These are phyloP conservation scores for Spencermartinsiella ligniputridi DNA, from an alignment of 1,139 yeast species.

Conservation along the genomic window DNA sequence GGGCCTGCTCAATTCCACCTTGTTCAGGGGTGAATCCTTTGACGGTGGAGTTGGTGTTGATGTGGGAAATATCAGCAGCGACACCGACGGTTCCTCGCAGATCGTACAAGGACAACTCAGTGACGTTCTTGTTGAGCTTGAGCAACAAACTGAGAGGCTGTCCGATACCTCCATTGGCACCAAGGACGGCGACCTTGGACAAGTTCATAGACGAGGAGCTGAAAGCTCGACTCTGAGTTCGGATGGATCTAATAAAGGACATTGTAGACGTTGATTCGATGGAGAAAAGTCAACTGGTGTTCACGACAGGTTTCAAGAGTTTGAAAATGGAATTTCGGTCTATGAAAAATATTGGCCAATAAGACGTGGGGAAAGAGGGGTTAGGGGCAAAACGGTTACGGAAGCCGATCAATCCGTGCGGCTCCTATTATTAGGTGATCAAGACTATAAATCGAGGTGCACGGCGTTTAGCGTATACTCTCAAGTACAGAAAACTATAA, in stretches of 20 bases:
- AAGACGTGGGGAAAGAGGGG: no score
- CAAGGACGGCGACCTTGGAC: constrained; percentile 72
- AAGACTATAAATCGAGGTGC: no score
- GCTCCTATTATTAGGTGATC: no score
- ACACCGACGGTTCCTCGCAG: constrained; percentile 95
- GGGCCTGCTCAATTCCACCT: constrained; percentile 52
- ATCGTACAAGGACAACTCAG: constrained; percentile 84
- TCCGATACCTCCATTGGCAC: constrained; percentile 99
- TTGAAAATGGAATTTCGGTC: no score
- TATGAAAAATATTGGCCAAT: no score
- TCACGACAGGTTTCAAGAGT: no score
- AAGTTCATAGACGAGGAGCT: constrained; percentile 21
- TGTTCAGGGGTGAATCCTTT: constrained; percentile 74
- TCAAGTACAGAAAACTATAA: no score
- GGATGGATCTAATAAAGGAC: constrained; percentile 4
- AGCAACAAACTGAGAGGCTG: constrained; percentile 91
- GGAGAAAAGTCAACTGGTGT: no score
- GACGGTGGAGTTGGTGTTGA: constrained; percentile 83
- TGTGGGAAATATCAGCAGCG: constrained; percentile 92
- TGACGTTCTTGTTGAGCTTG: constrained; percentile 82
- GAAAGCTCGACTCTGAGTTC: constrained; percentile 18
- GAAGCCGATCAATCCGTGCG: no score
- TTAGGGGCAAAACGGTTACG: no score
- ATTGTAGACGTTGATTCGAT: no score
- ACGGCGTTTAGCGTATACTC: no score